These are phyloP conservation scores for Cercophora newfieldiana DNA, from an alignment of 495 filamentous ascomycete species.

Conservation along the genomic window DNA sequence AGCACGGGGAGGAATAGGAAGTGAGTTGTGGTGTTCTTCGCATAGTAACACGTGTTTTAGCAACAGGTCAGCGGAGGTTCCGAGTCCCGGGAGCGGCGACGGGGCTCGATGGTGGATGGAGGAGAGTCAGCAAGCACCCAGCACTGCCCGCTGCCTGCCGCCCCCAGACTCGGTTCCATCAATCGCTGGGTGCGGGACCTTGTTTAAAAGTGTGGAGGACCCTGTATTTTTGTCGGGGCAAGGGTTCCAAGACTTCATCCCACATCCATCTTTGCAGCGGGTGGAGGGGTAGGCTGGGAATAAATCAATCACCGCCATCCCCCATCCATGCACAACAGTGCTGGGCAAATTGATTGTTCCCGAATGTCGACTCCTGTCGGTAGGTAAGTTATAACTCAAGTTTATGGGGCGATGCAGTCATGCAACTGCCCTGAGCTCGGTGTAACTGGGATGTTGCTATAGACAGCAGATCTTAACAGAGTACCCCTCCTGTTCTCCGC, in stretches of 20 bases:
- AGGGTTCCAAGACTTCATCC: neutral
- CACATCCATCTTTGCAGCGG: neutral
- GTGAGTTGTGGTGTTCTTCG: neutral
- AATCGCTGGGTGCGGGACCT: neutral
- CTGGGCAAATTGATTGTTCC: neutral
- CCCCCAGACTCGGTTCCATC: neutral
- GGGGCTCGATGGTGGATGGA: neutral
- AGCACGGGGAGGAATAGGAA: neutral
- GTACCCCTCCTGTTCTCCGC: neutral
- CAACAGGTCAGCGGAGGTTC: neutral
- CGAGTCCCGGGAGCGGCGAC: neutral
- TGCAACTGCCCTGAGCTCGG: neutral
- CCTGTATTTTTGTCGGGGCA: neutral
- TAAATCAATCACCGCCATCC: neutral
- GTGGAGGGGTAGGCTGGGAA: neutral
- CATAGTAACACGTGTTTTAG: slow-evolving; percentile 1
- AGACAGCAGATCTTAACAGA: neutral
- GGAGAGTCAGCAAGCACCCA: slow-evolving; percentile 1
- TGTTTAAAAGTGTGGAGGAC: neutral
- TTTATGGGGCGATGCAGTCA: neutral
- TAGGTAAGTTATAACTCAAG: neutral
- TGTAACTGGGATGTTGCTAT: neutral
- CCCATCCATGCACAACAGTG: neutral
- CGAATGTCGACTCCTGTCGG: neutral
- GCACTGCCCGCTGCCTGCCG: neutral